Percentiles rank a stretch among this genome's conserved stretches.
Conservation (phyloP, 345 rosid genomes). For the Rhodomyrtus tomentosa region DNA sequence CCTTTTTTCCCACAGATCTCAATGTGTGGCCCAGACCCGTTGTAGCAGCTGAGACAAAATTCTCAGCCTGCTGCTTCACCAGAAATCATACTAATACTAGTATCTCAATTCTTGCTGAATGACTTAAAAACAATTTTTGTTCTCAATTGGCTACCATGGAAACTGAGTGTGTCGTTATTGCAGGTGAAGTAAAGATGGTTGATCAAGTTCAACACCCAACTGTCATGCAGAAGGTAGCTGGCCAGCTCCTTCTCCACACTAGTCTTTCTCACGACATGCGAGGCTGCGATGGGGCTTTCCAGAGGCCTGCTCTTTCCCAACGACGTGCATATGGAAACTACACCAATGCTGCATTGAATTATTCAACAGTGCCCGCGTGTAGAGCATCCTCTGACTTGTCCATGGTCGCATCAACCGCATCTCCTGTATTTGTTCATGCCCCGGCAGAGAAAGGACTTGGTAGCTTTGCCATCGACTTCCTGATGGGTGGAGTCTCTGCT, state of each 20-base stretch:
- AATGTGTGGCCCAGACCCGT: neutral
- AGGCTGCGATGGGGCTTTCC: slow-evolving; percentile 28
- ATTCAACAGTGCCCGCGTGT: slow-evolving; percentile 8
- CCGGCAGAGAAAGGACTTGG: slow-evolving; percentile 67
- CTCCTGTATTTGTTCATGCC: slow-evolving; percentile 47
- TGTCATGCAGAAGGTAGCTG: slow-evolving; percentile 56
- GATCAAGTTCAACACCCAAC: slow-evolving; percentile 69
- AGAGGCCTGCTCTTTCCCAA: slow-evolving; percentile 38
- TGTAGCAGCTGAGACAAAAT: neutral
- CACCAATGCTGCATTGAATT: slow-evolving; percentile 52
- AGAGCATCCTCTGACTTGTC: slow-evolving; percentile 1
- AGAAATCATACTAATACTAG: neutral
- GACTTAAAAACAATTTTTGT: too few species aligned
- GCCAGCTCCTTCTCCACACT: slow-evolving; percentile 40
- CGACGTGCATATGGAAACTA: slow-evolving; percentile 19
- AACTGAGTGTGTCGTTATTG: neutral
- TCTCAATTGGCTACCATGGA: neutral
- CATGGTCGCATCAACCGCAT: slow-evolving; percentile 4
- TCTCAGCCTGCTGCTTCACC: neutral
- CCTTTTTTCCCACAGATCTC: neutral
- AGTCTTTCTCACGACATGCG: slow-evolving; percentile 30
- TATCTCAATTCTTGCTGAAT: neutral
- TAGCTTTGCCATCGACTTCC: slow-evolving; percentile 58
- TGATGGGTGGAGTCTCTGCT: slow-evolving; percentile 87
- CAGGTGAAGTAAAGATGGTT: slow-evolving; percentile 52